Evolutionary conservation across 495 filamentous ascomycete species (phyloP).

Genomic region (Penicillium antarcticum): DNA sequence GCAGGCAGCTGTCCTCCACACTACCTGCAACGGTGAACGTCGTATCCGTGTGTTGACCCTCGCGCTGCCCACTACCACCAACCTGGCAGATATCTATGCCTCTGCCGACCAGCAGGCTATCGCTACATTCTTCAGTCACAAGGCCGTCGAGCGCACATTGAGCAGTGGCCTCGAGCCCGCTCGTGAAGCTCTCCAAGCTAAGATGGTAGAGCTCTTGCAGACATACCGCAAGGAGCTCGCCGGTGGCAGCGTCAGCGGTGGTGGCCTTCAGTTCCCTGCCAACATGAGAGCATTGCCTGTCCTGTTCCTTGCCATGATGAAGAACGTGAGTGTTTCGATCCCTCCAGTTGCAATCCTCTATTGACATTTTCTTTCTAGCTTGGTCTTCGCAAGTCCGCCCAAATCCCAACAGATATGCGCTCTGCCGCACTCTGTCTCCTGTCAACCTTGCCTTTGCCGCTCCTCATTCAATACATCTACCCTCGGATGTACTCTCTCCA

Average conservation of each 20-base stretch:
- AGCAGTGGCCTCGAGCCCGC: slow-evolving; percentile 86
- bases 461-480: slow-evolving; percentile 97
- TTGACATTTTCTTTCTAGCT: slow-evolving; percentile 52
- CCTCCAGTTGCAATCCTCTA: not conserved
- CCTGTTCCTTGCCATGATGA: slow-evolving; percentile 89
- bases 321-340: slow-evolving; percentile 63
- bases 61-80: slow-evolving; percentile 87
- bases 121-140: slow-evolving; percentile 92
- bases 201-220: slow-evolving; percentile 86
- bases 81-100: slow-evolving; percentile 85
- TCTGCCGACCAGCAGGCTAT: slow-evolving; percentile 93
- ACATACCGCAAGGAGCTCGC: slow-evolving; percentile 97
- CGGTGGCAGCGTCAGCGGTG: slow-evolving; percentile 89
- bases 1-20: slow-evolving; percentile 96
- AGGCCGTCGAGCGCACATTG: slow-evolving; percentile 88
- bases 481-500: slow-evolving; percentile 90
- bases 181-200: slow-evolving; percentile 82
- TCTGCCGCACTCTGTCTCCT: slow-evolving; percentile 90
- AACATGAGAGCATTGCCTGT: slow-evolving; percentile 86
- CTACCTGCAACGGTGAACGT: slow-evolving; percentile 94
- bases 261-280: slow-evolving; percentile 87
- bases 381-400: slow-evolving; percentile 88
- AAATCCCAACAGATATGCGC: slow-evolving; percentile 93
- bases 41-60: slow-evolving; percentile 93
- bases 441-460: slow-evolving; percentile 85